Conservation (phyloP, 495 filamentous ascomycete species). For the Penicillium longicatenatum region DNA sequence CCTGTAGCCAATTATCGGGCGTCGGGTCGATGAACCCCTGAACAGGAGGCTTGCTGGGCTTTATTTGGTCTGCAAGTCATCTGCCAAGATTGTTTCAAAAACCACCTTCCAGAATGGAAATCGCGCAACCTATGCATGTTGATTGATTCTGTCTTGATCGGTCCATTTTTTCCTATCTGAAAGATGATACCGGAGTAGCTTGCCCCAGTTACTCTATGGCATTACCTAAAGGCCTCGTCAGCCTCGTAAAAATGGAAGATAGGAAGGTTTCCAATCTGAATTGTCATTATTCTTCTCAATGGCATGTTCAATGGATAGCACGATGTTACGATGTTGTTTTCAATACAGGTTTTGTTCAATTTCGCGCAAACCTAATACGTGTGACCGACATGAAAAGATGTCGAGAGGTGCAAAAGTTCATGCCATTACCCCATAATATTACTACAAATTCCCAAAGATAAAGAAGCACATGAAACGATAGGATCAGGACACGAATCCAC, state of each 20-base stretch:
- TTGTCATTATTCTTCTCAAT: background rate
- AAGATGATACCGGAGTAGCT: background rate
- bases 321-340: too few relatives aligned
- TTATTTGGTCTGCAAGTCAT: background rate
- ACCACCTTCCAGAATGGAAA: background rate
- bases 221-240: background rate
- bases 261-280: background rate
- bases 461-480: background rate
- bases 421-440: background rate
- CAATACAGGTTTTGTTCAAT: too few relatives aligned
- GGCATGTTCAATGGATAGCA: background rate
- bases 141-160: background rate
- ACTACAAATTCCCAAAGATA: background rate
- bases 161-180: background rate
- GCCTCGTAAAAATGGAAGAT: background rate
- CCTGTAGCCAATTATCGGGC: background rate
- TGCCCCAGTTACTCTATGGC: background rate
- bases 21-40: background rate
- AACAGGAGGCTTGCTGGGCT: background rate
- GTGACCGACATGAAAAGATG: too few relatives aligned
- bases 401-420: background rate
- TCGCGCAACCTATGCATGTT: background rate
- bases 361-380: too few relatives aligned
- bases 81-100: background rate
- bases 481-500: conserved; percentile 32